A percentile compares a stretch with the other conserved stretches of the same genome.
Conservation (phyloP, 2,329 filamentous ascomycete genomes). For the Sordariomycetes sp. region DNA sequence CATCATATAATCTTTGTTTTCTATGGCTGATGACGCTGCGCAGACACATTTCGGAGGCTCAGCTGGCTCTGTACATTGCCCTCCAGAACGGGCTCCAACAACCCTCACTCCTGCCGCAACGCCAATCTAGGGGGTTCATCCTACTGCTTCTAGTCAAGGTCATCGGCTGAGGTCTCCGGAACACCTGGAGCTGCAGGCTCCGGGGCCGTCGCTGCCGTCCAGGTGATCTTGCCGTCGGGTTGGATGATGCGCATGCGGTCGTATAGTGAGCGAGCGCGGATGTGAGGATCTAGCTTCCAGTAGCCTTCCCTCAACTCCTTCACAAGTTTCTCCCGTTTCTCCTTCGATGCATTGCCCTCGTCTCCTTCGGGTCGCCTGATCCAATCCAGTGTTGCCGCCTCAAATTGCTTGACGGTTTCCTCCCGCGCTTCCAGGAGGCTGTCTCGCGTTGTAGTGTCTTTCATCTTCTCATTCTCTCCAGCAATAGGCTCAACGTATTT, state of each 20-base stretch:
- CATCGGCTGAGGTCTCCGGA: slow-evolving; percentile 29
- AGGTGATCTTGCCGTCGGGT: slow-evolving; percentile 58
- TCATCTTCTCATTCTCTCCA: slow-evolving; percentile 71
- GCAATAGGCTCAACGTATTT: slow-evolving; percentile 66
- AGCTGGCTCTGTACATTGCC: no score
- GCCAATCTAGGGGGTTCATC: no score
- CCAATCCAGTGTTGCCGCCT: slow-evolving; percentile 69
- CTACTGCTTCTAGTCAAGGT: slow-evolving; percentile 42
- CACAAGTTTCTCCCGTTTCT: slow-evolving; percentile 52
- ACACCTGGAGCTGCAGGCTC: slow-evolving; percentile 9
- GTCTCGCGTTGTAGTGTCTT: slow-evolving; percentile 53
- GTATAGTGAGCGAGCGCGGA: slow-evolving; percentile 75
- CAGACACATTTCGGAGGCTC: no score
- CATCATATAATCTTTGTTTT: no score
- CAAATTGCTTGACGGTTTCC: slow-evolving; percentile 61
- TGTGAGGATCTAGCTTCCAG: slow-evolving; percentile 82
- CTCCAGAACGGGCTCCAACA: no score
- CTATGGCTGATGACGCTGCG: no score
- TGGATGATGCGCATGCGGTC: slow-evolving; percentile 70
- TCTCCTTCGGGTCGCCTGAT: slow-evolving; percentile 37
- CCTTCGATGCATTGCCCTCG: slow-evolving; percentile 37
- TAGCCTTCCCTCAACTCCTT: slow-evolving; percentile 63
- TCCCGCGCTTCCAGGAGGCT: slow-evolving; percentile 55
- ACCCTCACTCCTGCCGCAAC: no score
- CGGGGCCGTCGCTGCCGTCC: slow-evolving; percentile 38